A percentile compares a stretch with the other conserved stretches of the same genome.
phyloP scores from a whole-genome alignment of 2,329 filamentous ascomycete genomes.

The Trichoderma koningii region DNA sequence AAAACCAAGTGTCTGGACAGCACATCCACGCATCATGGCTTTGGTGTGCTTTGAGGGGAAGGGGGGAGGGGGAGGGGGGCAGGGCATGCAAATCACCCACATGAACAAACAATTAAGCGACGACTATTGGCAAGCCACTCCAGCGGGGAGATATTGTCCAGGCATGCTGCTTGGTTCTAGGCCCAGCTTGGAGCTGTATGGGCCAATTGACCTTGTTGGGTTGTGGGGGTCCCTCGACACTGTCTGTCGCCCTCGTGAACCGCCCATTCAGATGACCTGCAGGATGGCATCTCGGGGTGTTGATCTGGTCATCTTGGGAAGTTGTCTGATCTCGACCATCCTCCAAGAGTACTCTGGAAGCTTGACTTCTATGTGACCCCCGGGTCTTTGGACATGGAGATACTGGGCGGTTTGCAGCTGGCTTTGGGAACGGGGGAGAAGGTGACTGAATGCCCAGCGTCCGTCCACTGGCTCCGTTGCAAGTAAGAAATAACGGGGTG shows the following conservation, averaged over 20 bases:
- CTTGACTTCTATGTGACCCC: too few relatives aligned
- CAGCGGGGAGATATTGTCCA: not conserved
- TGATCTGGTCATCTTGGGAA: too few relatives aligned
- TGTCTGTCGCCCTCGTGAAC: too few relatives aligned
- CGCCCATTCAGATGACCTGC: too few relatives aligned
- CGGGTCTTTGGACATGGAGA: too few relatives aligned
- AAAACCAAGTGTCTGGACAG: not conserved
- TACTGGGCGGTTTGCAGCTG: too few relatives aligned
- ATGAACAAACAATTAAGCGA: not conserved
- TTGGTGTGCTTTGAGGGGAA: not conserved
- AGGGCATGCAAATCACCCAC: not conserved
- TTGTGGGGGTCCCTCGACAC: too few relatives aligned
- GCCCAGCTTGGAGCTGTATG: not conserved
- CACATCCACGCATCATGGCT: not conserved
- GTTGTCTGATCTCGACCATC: too few relatives aligned
- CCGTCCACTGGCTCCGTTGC: not conserved
- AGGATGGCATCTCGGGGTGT: not conserved
- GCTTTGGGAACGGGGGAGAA: too few relatives aligned
- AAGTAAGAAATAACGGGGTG: not conserved
- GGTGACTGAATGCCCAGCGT: too few relatives aligned
- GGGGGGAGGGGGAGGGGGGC: too few relatives aligned
- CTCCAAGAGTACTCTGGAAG: too few relatives aligned
- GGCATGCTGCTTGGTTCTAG: not conserved
- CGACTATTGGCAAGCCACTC: slow-evolving; percentile 16
- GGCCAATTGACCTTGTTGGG: not conserved